Conservation (phyloP, 371 early-diverging fungal genomes). For the Mucor sp. region DNA sequence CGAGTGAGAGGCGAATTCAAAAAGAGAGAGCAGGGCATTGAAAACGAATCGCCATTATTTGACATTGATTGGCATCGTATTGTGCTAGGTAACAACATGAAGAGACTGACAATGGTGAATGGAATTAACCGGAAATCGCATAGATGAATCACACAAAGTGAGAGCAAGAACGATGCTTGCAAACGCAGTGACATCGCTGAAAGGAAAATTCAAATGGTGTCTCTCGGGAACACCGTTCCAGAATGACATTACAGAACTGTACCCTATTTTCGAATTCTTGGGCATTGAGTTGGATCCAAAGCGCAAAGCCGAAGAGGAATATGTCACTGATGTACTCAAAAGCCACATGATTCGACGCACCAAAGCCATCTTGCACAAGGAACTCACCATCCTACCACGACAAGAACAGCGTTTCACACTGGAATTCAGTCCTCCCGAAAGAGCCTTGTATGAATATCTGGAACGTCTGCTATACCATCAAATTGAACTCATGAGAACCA, state of each 20-base stretch:
- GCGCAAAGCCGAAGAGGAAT: constrained; percentile 26
- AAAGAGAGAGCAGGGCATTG: constrained; percentile 6
- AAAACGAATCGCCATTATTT: constrained; percentile 31
- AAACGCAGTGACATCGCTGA: constrained; percentile 27
- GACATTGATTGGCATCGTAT: constrained; percentile 54
- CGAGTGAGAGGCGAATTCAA: constrained; percentile 36
- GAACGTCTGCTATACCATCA: constrained; percentile 39
- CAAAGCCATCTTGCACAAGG: constrained; percentile 18
- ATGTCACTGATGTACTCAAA: constrained; percentile 30
- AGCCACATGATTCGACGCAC: constrained; percentile 46
- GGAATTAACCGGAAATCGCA: not conserved
- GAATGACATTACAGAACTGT: constrained; percentile 41
- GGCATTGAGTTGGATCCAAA: constrained; percentile 23
- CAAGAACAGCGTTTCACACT: constrained; percentile 35
- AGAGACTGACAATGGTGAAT: not conserved
- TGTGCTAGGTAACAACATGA: constrained; percentile 30
- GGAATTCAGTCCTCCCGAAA: constrained; percentile 37
- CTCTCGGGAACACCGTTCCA: constrained; percentile 84
- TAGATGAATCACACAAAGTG: constrained; percentile 91
- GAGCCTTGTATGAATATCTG: constrained; percentile 46
- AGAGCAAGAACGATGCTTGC: constrained; percentile 30
- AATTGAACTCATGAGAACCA: constrained; percentile 7
- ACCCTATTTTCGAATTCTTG: constrained; percentile 42
- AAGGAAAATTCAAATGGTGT: constrained; percentile 70
- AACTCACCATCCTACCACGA: constrained; percentile 36